Percentiles rank a stretch among this genome's conserved stretches.
These are phyloP conservation scores for Trypanosomatidae sp. DNA, from an alignment of 208 protist species.

Conservation along the genomic window DNA sequence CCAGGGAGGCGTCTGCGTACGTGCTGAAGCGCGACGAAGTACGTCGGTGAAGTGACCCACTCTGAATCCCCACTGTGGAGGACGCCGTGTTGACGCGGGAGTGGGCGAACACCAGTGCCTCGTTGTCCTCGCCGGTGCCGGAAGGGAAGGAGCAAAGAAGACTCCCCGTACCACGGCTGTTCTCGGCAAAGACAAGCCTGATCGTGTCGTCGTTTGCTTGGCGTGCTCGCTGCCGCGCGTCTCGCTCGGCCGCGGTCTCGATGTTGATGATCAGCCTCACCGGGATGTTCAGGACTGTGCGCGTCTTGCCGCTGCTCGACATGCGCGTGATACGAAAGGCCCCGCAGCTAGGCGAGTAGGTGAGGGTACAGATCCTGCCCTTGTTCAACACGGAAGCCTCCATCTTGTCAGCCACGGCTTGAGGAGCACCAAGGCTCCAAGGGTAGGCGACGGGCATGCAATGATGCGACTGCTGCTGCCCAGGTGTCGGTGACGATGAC, in stretches of 20 bases:
- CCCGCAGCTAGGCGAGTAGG: constrained; percentile 27
- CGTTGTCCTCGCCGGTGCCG: constrained; percentile 6
- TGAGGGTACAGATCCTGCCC: constrained; percentile 30
- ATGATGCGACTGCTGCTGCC: neutral
- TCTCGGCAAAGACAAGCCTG: constrained; percentile 28
- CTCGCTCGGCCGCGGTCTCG: constrained; percentile 53
- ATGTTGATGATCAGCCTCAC: constrained; percentile 61
- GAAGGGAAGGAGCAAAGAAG: constrained; percentile 24
- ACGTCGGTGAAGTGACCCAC: constrained; percentile 2
- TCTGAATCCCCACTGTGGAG: constrained; percentile 6
- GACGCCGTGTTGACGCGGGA: constrained; percentile 37
- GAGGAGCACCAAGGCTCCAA: too few species aligned
- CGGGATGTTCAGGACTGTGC: constrained; percentile 53
- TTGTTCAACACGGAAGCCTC: constrained; percentile 25
- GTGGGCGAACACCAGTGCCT: constrained; percentile 34
- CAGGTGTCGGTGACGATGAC: neutral
- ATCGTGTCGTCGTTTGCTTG: constrained; percentile 30
- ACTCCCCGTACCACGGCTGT: constrained; percentile 2
- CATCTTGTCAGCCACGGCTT: constrained; percentile 7
- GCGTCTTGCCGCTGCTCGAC: constrained; percentile 23
- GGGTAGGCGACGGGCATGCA: neutral
- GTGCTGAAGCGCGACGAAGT: constrained; percentile 6
- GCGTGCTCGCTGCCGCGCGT: constrained; percentile 37
- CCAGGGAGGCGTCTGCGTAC: neutral
- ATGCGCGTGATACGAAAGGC: constrained; percentile 28